These are phyloP conservation scores for Pestalotiopsis sp. DNA, from an alignment of 2,329 filamentous ascomycete genomes.

Conservation along the genomic window DNA sequence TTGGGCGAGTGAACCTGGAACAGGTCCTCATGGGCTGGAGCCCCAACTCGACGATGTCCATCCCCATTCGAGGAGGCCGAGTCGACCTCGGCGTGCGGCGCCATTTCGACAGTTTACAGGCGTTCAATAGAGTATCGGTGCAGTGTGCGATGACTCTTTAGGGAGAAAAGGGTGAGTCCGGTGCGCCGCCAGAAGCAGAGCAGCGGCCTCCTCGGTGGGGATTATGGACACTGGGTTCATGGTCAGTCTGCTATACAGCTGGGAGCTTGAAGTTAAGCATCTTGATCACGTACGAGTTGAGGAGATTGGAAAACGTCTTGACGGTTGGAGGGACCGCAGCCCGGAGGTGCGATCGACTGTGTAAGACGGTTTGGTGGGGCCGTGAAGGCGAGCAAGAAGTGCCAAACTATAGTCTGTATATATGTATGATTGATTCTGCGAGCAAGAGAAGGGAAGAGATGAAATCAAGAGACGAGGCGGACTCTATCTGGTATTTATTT, in stretches of 20 bases:
- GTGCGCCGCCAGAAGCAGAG: constrained; percentile 80
- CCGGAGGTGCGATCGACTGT: constrained; percentile 55
- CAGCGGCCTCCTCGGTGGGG: constrained; percentile 96
- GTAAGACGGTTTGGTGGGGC: constrained; percentile 20
- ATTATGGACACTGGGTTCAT: constrained; percentile 74
- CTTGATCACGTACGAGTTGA: constrained; percentile 78
- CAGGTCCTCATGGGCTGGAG: constrained; percentile 56
- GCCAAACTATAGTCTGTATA: background rate
- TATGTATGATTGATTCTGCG: background rate
- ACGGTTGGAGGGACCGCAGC: constrained; percentile 66
- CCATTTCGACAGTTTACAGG: constrained; percentile 63
- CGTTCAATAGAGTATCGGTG: constrained; percentile 27
- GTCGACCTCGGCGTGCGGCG: constrained; percentile 79
- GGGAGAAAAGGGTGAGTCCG: constrained; percentile 63
- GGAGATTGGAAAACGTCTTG: constrained; percentile 99
- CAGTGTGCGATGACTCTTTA: constrained; percentile 44
- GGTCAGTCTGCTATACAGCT: constrained; percentile 15
- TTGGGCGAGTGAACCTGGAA: constrained; percentile 93
- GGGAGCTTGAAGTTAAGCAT: background rate
- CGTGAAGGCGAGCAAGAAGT: constrained; percentile 1
- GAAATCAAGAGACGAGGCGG: background rate
- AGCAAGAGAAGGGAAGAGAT: background rate
- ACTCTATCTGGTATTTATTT: no score
- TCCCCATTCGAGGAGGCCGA: constrained; percentile 62
- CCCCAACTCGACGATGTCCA: constrained; percentile 42